Evolutionary conservation across 1,139 yeast genomes (phyloP).

Genomic region (Debaryomycetaceae sp.): DNA sequence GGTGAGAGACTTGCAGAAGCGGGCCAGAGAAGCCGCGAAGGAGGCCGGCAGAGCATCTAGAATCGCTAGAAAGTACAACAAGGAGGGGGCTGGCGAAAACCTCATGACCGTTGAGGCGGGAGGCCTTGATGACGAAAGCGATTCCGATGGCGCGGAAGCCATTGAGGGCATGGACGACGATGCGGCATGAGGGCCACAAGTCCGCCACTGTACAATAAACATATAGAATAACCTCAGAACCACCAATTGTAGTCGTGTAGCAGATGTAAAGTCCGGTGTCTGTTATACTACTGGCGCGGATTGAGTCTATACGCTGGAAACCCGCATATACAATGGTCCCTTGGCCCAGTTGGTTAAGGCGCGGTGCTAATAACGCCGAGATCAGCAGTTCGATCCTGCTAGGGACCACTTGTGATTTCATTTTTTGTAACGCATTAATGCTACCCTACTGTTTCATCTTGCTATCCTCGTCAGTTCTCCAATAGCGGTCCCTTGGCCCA

Average conservation of each 20-base stretch:
- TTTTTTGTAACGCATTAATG: too few relatives aligned
- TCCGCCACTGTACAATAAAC: too few relatives aligned
- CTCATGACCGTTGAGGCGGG: slow-evolving; percentile 60
- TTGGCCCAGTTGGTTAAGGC: slow-evolving; percentile 91
- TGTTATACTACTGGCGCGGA: too few relatives aligned
- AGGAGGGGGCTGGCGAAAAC: slow-evolving; percentile 45
- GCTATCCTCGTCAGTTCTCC: too few relatives aligned
- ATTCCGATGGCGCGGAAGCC: slow-evolving; percentile 46
- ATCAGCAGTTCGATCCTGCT: slow-evolving; percentile 86
- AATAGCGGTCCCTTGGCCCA: slow-evolving; percentile 90
- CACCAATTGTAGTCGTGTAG: too few relatives aligned
- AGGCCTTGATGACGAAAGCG: slow-evolving; percentile 55
- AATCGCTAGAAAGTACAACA: slow-evolving; percentile 65
- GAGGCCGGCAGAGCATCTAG: slow-evolving; percentile 59
- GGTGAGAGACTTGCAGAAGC: slow-evolving; percentile 46
- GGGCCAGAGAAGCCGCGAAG: slow-evolving; percentile 57
- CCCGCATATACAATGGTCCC: too few relatives aligned
- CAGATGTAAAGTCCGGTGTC: too few relatives aligned
- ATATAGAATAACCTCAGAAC: too few relatives aligned
- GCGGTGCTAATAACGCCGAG: slow-evolving; percentile 85
- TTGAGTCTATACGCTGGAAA: too few relatives aligned
- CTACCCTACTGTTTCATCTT: too few relatives aligned
- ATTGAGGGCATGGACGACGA: slow-evolving; percentile 19
- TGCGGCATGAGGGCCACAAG: slow-evolving; percentile 9
- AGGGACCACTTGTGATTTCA: too few relatives aligned